Evolutionary conservation across 768 basidiomycete species (phyloP).

Genomic region (Podaxis sp.): DNA sequence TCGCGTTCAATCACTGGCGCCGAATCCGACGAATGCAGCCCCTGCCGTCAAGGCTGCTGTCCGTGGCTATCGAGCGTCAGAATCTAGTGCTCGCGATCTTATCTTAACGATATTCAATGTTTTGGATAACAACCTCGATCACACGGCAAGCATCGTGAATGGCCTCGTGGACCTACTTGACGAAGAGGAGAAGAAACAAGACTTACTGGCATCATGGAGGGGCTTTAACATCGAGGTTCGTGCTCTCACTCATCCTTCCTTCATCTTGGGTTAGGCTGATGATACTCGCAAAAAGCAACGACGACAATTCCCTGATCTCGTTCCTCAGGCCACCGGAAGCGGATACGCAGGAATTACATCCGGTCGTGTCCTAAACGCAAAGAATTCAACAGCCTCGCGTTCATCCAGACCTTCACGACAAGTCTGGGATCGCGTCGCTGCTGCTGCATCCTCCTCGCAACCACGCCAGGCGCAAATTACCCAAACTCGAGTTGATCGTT

Average conservation of each 20-base stretch:
- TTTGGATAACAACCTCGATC: constrained; percentile 52
- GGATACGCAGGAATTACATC: constrained; percentile 79
- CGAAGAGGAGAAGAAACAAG: constrained; percentile 80
- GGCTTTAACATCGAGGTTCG: constrained; percentile 79
- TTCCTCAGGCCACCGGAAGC: constrained; percentile 53
- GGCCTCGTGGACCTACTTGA: constrained; percentile 75
- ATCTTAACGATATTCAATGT: constrained; percentile 86
- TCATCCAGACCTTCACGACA: constrained; percentile 57
- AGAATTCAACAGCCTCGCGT: constrained; percentile 64
- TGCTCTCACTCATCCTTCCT: constrained; percentile 1
- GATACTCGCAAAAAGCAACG: constrained; percentile 55
- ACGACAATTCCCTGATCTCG: constrained; percentile 79
- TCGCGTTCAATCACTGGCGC: constrained; percentile 57
- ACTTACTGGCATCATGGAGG: constrained; percentile 76
- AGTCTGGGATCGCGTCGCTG: constrained; percentile 88
- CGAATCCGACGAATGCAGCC: constrained; percentile 55
- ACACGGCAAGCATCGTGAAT: constrained; percentile 72
- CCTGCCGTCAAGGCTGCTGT: constrained; percentile 72
- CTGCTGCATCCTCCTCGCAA: constrained; percentile 52
- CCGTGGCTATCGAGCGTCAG: constrained; percentile 73
- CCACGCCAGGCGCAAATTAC: constrained; percentile 11
- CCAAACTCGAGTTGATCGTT: constrained; percentile 28
- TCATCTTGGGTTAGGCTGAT: neutral
- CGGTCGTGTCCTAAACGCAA: constrained; percentile 82
- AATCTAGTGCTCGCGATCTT: constrained; percentile 80